Base-by-base conservation (phyloP, 2,329 filamentous ascomycete species). In the Simplicillium sp. region DNA sequence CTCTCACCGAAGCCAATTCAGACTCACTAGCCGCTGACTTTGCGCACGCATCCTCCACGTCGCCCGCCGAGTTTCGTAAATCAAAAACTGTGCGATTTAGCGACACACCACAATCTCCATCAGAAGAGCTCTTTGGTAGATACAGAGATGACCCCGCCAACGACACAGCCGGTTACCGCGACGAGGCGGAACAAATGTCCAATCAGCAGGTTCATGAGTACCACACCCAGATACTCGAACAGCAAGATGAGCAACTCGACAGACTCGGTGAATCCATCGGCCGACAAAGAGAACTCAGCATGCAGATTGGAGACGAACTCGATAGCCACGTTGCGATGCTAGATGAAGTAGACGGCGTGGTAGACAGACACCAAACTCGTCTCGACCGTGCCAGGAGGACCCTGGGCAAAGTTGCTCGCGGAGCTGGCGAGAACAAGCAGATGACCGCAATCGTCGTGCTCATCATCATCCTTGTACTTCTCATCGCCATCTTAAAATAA, bases 221-320 rank as follows among this genome's bases (percentile, higher is more conserved):
- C 61, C 92, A 98, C 64, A 68, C 73, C 42, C 79, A 80, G 46
- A 80, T 95, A 18, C 69, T 98, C 31, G 73, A 75, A n/a, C 82
- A 96, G 46, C 92, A 98, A 63, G 92, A 98, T 57, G 84, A 86
- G 49, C 88, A 95, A 60, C 73, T 98, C n/a, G 90, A 97, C 59
- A 72, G 75, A 9, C 68, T 98, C 4, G 87, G 89, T n/a, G 77
- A 80, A 54, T 87, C 80, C 43, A 96, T 98, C 50, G 77, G 85
- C 4, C 78, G 92, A 32, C 92, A 97, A 67, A 74, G 94, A 38
- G 87, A 97, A 66, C 71, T 98, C 46, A 89, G 84, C 57, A 94
- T 96, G 67, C 87, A 92, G 66, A 97, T 98, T 54, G 90, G 92
- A 25, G 86, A 96, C 59, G 92, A 98, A 70, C 72, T 98, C 29